phyloP scores from a whole-genome alignment of 352 stramenopile species.

The Peronospora farinosa region DNA sequence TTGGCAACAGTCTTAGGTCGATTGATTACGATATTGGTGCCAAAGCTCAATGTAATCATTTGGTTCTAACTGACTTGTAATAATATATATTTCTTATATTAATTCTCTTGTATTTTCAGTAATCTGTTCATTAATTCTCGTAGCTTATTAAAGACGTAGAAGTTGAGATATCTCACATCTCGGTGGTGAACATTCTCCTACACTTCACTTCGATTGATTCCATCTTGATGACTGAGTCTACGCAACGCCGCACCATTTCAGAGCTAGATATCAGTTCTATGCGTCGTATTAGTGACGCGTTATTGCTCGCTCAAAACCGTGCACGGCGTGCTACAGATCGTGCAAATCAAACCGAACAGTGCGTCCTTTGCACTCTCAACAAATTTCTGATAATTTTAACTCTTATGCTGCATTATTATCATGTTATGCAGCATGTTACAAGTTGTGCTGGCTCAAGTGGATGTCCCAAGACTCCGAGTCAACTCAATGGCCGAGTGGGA shows the following conservation, averaged over 20 bases:
- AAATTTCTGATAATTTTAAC: no score
- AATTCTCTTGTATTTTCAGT: no score
- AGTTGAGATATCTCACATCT: no score
- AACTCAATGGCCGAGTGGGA: constrained; percentile 27
- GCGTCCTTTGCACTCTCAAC: constrained; percentile 5
- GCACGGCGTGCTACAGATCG: constrained; percentile 50
- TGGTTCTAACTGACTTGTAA: no score
- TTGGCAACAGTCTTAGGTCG: background rate
- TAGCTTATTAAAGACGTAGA: no score
- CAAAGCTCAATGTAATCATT: no score
- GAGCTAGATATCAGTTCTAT: constrained; percentile 54
- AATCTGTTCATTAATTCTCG: no score
- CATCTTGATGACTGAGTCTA: constrained; percentile 12
- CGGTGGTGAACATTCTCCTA: no score
- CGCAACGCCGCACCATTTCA: constrained; percentile 35
- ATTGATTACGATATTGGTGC: no score
- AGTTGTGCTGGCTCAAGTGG: constrained; percentile 27
- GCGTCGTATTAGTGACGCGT: constrained; percentile 58
- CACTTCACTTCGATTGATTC: background rate
- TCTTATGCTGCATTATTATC: no score
- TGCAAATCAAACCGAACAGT: constrained; percentile 62
- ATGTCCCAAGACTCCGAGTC: constrained; percentile 17
- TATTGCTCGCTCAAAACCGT: constrained; percentile 67
- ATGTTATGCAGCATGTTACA: constrained; percentile 18
- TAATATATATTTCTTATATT: no score